phyloP scores from a whole-genome alignment of 129 eudicot species.

The Flaveria sonorensis region DNA sequence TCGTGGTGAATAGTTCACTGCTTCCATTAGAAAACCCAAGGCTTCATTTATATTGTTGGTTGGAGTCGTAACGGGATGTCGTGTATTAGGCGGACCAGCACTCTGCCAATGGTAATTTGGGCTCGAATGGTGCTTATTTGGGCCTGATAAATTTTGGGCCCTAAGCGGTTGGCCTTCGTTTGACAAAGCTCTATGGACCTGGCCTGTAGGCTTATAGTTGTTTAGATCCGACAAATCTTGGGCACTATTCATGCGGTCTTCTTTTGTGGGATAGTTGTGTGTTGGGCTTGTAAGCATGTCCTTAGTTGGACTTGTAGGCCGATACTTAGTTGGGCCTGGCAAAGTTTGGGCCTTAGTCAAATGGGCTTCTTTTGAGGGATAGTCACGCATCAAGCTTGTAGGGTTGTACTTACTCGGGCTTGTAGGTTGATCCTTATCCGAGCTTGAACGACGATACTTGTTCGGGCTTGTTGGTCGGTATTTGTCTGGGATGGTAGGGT shows the following conservation, averaged over 20 bases:
- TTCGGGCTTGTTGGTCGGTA: neutral
- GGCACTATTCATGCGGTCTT: neutral
- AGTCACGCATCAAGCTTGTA: neutral
- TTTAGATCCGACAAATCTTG: neutral
- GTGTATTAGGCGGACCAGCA: constrained; percentile 18
- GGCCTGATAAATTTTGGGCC: neutral
- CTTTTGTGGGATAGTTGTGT: neutral
- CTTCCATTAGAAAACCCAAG: constrained; percentile 12
- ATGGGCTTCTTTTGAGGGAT: neutral
- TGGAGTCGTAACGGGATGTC: constrained; percentile 15
- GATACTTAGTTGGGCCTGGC: constrained; percentile 4
- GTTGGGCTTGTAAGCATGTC: constrained; percentile 12
- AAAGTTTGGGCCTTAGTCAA: neutral
- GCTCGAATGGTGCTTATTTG: constrained; percentile 10
- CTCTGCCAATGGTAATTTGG: constrained; percentile 23
- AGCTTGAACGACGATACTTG: neutral
- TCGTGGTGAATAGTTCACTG: constrained; percentile 17
- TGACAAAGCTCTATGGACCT: neutral
- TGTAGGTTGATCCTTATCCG: neutral
- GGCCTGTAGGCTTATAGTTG: constrained; percentile 21
- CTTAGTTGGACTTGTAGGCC: constrained; percentile 10
- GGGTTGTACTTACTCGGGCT: neutral
- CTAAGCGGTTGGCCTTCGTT: neutral
- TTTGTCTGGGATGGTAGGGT: neutral
- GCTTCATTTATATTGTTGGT: constrained; percentile 32